These are phyloP conservation scores for Protostelium mycophagum DNA, from an alignment of 78 protist species.

Conservation along the genomic window DNA sequence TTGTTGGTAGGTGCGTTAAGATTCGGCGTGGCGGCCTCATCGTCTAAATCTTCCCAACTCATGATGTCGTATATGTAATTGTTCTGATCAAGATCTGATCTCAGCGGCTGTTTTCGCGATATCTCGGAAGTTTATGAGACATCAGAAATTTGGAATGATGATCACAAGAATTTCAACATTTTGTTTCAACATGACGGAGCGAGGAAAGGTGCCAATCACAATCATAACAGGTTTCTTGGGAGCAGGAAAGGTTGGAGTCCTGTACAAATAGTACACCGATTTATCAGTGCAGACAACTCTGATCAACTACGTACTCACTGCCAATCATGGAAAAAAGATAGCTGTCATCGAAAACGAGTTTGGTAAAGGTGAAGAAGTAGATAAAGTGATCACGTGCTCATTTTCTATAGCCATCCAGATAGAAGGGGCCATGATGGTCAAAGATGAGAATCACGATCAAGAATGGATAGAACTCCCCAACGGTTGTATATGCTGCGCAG, in stretches of 20 bases:
- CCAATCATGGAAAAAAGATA: slow-evolving; percentile 51
- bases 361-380: slow-evolving; percentile 16
- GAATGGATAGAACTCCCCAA: slow-evolving; percentile 72
- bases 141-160: too few species aligned
- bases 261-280: neutral
- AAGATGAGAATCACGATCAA: slow-evolving; percentile 39
- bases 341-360: slow-evolving; percentile 67
- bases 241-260: slow-evolving; percentile 51
- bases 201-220: slow-evolving; percentile 40
- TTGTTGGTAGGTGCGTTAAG: neutral
- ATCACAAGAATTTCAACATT: too few species aligned
- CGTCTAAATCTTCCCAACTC: neutral
- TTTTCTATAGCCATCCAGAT: slow-evolving; percentile 29
- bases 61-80: neutral
- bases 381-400: neutral
- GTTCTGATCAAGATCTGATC: neutral
- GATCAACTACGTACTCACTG: slow-evolving; percentile 50
- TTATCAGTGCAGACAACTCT: slow-evolving; percentile 40
- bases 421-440: slow-evolving; percentile 59
- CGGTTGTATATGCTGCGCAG: slow-evolving; percentile 81
- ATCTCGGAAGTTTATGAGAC: neutral
- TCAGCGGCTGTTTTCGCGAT: neutral
- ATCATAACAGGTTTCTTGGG: slow-evolving; percentile 62
- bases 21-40: neutral
- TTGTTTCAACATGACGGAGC: too few species aligned